A percentile compares a stretch with the other conserved stretches of the same genome.
Conservation (phyloP, 257 asterid genomes). For the Petunia secreta region DNA sequence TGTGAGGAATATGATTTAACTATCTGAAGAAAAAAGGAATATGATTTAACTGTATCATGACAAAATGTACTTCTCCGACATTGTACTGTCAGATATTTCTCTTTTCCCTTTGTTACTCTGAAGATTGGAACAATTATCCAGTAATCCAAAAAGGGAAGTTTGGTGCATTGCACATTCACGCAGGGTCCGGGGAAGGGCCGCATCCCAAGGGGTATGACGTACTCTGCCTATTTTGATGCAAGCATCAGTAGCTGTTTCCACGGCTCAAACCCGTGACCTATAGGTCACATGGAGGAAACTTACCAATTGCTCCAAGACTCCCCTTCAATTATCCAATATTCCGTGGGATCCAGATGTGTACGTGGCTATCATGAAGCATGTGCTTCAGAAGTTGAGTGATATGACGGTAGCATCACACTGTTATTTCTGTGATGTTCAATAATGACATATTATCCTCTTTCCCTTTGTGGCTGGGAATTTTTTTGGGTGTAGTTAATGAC, state of each 20-base stretch:
- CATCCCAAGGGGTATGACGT: too few relatives aligned
- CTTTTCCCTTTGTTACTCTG: background rate
- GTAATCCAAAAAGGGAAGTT: background rate
- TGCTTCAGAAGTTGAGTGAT: background rate
- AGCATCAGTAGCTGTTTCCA: too few relatives aligned
- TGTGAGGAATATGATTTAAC: conserved; percentile 15
- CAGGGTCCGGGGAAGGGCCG: too few relatives aligned
- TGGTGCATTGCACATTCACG: too few relatives aligned
- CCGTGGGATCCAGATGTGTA: background rate
- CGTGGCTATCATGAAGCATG: background rate
- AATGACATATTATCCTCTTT: background rate
- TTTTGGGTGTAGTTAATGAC: background rate
- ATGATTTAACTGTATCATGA: background rate
- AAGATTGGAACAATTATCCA: background rate
- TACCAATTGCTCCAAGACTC: too few relatives aligned
- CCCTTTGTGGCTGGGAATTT: background rate
- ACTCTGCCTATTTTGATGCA: too few relatives aligned
- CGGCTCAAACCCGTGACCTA: too few relatives aligned
- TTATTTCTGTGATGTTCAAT: background rate
- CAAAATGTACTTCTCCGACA: background rate
- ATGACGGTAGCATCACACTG: background rate
- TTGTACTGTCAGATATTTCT: background rate
- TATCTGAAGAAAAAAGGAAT: background rate
- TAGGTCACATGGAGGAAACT: too few relatives aligned
- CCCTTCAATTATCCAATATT: background rate